A percentile compares a stretch with the other conserved stretches of the same genome.
These are phyloP conservation scores for Podila horticola DNA, from an alignment of 192 early-diverging fungal genomes.

Conservation along the genomic window DNA sequence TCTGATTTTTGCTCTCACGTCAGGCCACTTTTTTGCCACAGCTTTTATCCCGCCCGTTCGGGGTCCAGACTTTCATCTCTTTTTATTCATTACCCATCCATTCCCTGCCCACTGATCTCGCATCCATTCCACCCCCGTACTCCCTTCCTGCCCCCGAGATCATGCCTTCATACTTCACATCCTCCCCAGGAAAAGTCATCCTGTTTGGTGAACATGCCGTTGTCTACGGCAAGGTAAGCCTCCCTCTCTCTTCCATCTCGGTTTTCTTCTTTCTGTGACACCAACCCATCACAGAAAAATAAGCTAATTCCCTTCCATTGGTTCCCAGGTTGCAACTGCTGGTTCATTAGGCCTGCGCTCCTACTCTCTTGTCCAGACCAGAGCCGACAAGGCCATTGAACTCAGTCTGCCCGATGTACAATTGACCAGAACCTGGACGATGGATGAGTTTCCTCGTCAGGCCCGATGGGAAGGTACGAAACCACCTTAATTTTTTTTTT, in stretches of 20 bases:
- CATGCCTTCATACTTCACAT: conserved; percentile 57
- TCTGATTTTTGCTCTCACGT: neutral
- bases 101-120: neutral
- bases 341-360: conserved; percentile 82
- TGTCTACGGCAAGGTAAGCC: conserved; percentile 87
- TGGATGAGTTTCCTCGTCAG: conserved; percentile 40
- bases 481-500: neutral
- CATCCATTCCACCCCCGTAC: neutral
- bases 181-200: conserved; percentile 97
- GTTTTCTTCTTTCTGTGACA: neutral
- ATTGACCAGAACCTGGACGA: conserved; percentile 54
- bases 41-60: neutral
- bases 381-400: conserved; percentile 55
- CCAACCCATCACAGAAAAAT: neutral
- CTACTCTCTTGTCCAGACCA: conserved; percentile 69
- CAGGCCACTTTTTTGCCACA: neutral
- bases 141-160: neutral
- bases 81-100: no score
- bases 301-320: neutral
- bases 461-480: conserved; percentile 42
- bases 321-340: conserved; percentile 75
- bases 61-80: neutral
- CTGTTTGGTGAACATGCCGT: conserved; percentile 99
- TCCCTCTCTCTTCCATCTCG: neutral
- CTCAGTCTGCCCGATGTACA: conserved; percentile 73